Evolutionary conservation across 2,329 filamentous ascomycete genomes (phyloP).

Genomic region (Saccharata proteae): DNA sequence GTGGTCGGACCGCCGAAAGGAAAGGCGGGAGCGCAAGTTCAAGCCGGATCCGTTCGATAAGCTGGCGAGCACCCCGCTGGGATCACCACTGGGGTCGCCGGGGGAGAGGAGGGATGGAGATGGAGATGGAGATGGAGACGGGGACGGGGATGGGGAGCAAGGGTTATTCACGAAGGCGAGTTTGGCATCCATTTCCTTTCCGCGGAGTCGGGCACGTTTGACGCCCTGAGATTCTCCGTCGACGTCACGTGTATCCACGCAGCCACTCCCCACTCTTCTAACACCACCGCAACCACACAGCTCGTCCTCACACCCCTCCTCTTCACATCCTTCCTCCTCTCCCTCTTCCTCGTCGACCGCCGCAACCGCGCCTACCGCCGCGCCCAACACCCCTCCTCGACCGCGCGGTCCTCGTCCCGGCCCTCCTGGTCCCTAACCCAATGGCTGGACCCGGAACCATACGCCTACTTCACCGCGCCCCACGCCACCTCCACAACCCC

Average conservation of each 20-base stretch:
- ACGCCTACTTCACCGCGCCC: too few relatives aligned
- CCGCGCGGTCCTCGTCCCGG: constrained; percentile 25
- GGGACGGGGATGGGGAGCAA: constrained; percentile 10
- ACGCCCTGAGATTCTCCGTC: not conserved
- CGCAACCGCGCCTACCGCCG: constrained; percentile 40
- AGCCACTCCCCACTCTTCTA: not conserved
- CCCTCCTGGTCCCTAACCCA: constrained; percentile 25
- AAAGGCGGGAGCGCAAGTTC: constrained; percentile 4
- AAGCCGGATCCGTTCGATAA: constrained; percentile 19
- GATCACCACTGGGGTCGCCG: constrained; percentile 15
- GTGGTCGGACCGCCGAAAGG: not conserved
- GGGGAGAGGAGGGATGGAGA: too few relatives aligned
- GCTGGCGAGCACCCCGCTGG: constrained; percentile 15
- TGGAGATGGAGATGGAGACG: too few relatives aligned
- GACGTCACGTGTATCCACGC: not conserved
- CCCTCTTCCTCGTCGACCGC: constrained; percentile 50
- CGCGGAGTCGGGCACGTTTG: not conserved
- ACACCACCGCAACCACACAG: constrained; percentile 12
- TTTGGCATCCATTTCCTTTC: not conserved
- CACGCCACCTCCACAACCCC: too few relatives aligned
- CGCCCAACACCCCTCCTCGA: constrained; percentile 16
- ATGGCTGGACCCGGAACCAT: constrained; percentile 31
- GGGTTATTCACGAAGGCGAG: constrained; percentile 18
- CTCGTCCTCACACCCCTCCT: constrained; percentile 50
- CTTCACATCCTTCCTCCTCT: constrained; percentile 53